Evolutionary conservation across 148 eudicot species (phyloP).

Genomic region (Vaccinium myrtillus): DNA sequence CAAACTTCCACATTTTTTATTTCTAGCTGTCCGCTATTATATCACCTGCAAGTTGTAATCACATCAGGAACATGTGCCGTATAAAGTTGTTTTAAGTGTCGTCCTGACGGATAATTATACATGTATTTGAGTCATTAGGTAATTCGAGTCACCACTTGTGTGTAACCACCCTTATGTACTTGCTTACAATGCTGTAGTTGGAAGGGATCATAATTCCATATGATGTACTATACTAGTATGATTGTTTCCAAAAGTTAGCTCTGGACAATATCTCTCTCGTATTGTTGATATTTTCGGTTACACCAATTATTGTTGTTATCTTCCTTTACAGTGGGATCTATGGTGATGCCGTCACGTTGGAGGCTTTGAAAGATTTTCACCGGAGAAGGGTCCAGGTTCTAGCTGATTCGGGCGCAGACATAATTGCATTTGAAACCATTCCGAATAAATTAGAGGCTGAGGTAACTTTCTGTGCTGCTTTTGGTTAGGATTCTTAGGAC

Average conservation of each 20-base stretch:
- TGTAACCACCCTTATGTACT: background rate
- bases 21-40: background rate
- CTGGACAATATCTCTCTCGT: background rate
- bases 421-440: conserved; percentile 93
- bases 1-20: background rate
- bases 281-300: background rate
- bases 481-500: background rate
- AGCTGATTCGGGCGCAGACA: conserved; percentile 84
- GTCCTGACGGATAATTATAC: background rate
- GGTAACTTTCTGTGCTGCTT: conserved; percentile 38
- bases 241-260: background rate
- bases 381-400: conserved; percentile 83
- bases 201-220: background rate
- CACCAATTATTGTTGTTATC: background rate
- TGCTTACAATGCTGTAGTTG: background rate
- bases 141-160: background rate
- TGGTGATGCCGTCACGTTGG: conserved; percentile 66
- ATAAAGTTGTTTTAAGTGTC: background rate
- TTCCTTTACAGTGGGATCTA: conserved; percentile 72
- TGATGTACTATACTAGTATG: background rate
- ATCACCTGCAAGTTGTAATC: background rate
- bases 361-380: conserved; percentile 78
- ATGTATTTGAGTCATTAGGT: background rate
- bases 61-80: background rate
- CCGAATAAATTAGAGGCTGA: conserved; percentile 95